Conservation (phyloP, 1,284 basidiomycete species). For the Sporisorium exsertum region DNA sequence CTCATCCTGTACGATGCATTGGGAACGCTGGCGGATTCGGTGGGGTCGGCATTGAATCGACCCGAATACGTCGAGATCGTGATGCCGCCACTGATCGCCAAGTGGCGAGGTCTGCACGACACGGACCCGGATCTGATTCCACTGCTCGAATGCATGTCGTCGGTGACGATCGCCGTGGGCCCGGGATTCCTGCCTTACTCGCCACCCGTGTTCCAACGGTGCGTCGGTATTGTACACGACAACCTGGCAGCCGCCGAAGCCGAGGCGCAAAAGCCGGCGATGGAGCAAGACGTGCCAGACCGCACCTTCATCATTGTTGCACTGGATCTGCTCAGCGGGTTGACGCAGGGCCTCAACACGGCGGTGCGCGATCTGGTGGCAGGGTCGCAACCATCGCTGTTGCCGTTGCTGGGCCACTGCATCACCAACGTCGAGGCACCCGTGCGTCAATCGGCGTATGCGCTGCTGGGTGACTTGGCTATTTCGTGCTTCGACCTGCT, state of each 20-base stretch:
- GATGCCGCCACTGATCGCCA: slow-evolving; percentile 91
- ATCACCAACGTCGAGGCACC: slow-evolving; percentile 86
- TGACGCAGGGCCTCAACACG: slow-evolving; percentile 92
- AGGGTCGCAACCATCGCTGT: slow-evolving; percentile 56
- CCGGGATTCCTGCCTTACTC: slow-evolving; percentile 90
- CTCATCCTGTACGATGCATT: slow-evolving; percentile 98
- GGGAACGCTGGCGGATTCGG: slow-evolving; percentile 95
- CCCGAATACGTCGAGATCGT: slow-evolving; percentile 90
- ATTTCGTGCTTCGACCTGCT: slow-evolving; percentile 92
- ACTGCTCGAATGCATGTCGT: slow-evolving; percentile 89
- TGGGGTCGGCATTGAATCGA: slow-evolving; percentile 86
- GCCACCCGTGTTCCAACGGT: slow-evolving; percentile 91
- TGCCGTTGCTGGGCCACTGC: slow-evolving; percentile 65
- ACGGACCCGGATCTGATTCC: slow-evolving; percentile 94
- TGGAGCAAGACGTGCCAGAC: slow-evolving; percentile 63
- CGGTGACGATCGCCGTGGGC: slow-evolving; percentile 95
- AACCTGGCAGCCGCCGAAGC: slow-evolving; percentile 79
- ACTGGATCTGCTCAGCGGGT: slow-evolving; percentile 91
- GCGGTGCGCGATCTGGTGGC: slow-evolving; percentile 64
- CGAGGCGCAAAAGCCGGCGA: slow-evolving; percentile 84
- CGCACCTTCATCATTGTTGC: slow-evolving; percentile 83
- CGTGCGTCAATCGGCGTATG: slow-evolving; percentile 95
- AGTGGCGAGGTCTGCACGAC: slow-evolving; percentile 89
- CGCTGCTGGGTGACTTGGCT: slow-evolving; percentile 95
- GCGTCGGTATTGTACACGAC: slow-evolving; percentile 84